Evolutionary conservation across 371 early-diverging fungal species (phyloP).

Genomic region (Entomophthora muscae): DNA sequence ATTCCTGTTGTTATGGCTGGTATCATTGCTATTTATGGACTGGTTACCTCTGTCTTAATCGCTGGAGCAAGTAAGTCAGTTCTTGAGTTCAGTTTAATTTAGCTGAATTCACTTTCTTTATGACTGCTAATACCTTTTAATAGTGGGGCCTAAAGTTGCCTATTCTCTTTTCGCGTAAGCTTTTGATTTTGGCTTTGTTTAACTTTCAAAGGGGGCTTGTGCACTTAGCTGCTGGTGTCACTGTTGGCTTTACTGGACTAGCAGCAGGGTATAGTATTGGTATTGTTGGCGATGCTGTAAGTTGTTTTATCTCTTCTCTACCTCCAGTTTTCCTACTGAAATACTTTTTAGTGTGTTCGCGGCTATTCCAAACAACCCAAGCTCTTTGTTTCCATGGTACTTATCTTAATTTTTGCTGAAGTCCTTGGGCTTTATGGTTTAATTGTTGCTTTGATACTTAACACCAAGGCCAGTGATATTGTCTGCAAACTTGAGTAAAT

Average conservation of each 20-base stretch:
- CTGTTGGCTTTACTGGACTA: slow-evolving; percentile 82
- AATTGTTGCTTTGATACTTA: slow-evolving; percentile 89
- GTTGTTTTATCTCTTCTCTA: slow-evolving; percentile 9
- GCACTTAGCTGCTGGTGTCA: slow-evolving; percentile 84
- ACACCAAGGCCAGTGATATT: slow-evolving; percentile 47
- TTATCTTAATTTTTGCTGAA: slow-evolving; percentile 98
- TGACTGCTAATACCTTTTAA: not conserved
- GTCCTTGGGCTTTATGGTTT: slow-evolving; percentile 88
- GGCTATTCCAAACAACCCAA: slow-evolving; percentile 84
- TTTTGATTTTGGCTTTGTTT: not conserved
- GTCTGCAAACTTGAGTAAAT: slow-evolving; percentile 4
- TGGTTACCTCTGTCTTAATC: slow-evolving; percentile 85
- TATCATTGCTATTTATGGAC: slow-evolving; percentile 94
- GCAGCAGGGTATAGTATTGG: slow-evolving; percentile 96
- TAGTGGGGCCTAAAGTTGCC: slow-evolving; percentile 12
- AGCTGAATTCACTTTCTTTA: not conserved
- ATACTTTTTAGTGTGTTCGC: slow-evolving; percentile 41
- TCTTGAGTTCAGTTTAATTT: slow-evolving; percentile 14
- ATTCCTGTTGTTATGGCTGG: slow-evolving; percentile 97
- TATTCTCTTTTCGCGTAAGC: slow-evolving; percentile 16
- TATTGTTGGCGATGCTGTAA: slow-evolving; percentile 83
- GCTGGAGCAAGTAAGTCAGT: slow-evolving; percentile 55
- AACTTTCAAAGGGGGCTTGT: slow-evolving; percentile 47
- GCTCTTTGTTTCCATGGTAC: slow-evolving; percentile 85
- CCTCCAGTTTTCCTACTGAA: not conserved